Evolutionary conservation across 306 rosid genomes (phyloP), one percentile per base, ranked within the genome.

Genomic region (Vigna mungo): DNA sequence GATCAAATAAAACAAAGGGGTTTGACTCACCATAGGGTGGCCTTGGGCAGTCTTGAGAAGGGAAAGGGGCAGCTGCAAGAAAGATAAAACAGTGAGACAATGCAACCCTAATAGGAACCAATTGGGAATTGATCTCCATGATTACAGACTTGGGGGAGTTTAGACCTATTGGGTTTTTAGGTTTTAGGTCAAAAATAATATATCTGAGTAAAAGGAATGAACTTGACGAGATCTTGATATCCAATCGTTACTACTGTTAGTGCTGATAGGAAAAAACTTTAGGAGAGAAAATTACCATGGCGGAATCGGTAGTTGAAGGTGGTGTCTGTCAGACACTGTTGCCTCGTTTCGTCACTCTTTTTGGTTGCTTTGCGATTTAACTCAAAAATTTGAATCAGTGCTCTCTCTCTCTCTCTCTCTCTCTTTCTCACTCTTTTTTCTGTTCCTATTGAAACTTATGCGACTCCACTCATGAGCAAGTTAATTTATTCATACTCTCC

Each of bases 21-120:
- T 47, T 18, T 51, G 1, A 30, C 85, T 78, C 13, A 88, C 98
- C 97, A 93, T 93, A 9, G 98, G 98, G 77, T 93, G 98, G 74
- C 97, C 98, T 82, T 93, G 97, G 79, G 98, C 97, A 56, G 96
- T 93, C 84, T 93, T 93, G 62, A 93, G 91, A 75, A 94, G 90
- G 23, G 97, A 94, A 78, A 94, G 98, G 17, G 98, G 98, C 75
- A 94, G 87, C 98, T 94, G 88, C 85, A 85, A 49, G 44, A 62
- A 63, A 34, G 32, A 68, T 34, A 56, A 17, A 74, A 62, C 0
- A 49, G 55, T 62, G n/a, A 69, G n/a, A 80, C 37, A 78, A 56
- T 37, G 41, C 70, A 82, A 76, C 52, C 68, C 72, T 62, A 59
- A 63, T 7, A 58, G 51, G 17, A 59, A 59, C 43, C 8, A 23